Evolutionary conservation across 164 flowering plant genomes (phyloP).

Genomic region (Hamamelis virginiana): DNA sequence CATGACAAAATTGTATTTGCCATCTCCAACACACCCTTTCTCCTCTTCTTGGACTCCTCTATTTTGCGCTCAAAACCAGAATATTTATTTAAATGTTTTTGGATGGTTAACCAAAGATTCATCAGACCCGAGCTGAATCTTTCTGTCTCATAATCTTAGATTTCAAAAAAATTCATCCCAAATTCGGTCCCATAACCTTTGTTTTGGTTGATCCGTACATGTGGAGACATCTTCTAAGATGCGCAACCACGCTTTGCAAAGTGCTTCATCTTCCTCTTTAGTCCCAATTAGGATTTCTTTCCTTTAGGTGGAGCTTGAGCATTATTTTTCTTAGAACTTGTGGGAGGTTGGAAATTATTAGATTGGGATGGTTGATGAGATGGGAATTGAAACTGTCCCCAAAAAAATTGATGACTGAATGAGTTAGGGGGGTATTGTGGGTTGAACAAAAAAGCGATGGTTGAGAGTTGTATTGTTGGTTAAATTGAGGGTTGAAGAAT

Average conservation of each 20-base stretch:
- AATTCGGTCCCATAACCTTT: slow-evolving; percentile 1
- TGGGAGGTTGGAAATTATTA: too few species aligned
- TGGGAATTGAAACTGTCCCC: too few species aligned
- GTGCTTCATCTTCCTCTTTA: neutral
- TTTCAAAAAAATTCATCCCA: neutral
- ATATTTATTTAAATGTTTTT: neutral
- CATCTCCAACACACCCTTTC: too few species aligned
- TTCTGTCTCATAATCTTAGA: neutral
- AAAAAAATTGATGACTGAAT: too few species aligned
- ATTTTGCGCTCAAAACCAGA: neutral
- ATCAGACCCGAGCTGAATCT: neutral
- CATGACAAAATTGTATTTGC: too few species aligned
- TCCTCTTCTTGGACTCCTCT: too few species aligned
- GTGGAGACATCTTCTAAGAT: neutral
- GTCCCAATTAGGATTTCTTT: neutral
- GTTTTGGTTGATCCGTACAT: neutral
- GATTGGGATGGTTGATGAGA: too few species aligned
- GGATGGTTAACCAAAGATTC: neutral
- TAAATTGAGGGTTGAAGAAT: too few species aligned
- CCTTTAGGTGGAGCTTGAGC: slow-evolving; percentile 25
- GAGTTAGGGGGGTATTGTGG: too few species aligned
- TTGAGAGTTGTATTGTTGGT: too few species aligned
- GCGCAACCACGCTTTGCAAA: neutral
- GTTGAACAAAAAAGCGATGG: too few species aligned
- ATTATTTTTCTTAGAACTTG: too few species aligned